Evolutionary conservation across 352 stramenopile species (phyloP).

Genomic region (Globisporangium canariense): DNA sequence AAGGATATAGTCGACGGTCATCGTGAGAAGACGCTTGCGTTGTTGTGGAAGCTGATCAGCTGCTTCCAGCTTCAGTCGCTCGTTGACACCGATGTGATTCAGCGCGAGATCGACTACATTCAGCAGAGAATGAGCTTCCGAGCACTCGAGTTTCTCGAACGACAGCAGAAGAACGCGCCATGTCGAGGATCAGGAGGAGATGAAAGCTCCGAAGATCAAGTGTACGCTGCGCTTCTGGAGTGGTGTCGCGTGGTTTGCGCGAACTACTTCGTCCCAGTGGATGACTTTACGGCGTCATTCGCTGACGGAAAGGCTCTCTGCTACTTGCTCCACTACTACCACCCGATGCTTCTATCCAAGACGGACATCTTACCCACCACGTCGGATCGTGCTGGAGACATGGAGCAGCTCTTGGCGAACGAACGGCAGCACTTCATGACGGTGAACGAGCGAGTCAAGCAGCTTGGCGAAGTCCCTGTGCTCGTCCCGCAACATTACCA

Average conservation of each 20-base stretch:
- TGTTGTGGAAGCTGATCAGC: slow-evolving; percentile 93
- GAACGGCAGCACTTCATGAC: slow-evolving; percentile 86
- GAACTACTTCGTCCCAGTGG: slow-evolving; percentile 83
- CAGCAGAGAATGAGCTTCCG: slow-evolving; percentile 68
- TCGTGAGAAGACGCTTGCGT: slow-evolving; percentile 91
- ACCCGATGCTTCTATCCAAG: slow-evolving; percentile 87
- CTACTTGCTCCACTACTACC: slow-evolving; percentile 95
- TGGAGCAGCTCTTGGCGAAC: slow-evolving; percentile 47
- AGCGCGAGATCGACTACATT: slow-evolving; percentile 74
- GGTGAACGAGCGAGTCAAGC: slow-evolving; percentile 85
- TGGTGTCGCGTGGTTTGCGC: slow-evolving; percentile 93
- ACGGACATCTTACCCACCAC: slow-evolving; percentile 54
- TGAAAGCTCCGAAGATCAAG: slow-evolving; percentile 37
- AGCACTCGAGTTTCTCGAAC: slow-evolving; percentile 57
- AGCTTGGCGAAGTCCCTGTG: slow-evolving; percentile 91
- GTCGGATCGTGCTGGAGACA: slow-evolving; percentile 19
- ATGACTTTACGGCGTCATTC: slow-evolving; percentile 92
- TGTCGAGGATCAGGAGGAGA: slow-evolving; percentile 21
- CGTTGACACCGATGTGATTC: slow-evolving; percentile 70
- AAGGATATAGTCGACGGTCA: slow-evolving; percentile 97
- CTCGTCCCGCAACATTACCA: slow-evolving; percentile 87
- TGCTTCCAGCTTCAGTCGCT: slow-evolving; percentile 89
- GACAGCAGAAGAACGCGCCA: slow-evolving; percentile 28
- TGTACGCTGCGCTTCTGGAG: slow-evolving; percentile 77
- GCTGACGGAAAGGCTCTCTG: slow-evolving; percentile 91